phyloP scores from a whole-genome alignment of 345 rosid genomes.

The Lumnitzera littorea region DNA sequence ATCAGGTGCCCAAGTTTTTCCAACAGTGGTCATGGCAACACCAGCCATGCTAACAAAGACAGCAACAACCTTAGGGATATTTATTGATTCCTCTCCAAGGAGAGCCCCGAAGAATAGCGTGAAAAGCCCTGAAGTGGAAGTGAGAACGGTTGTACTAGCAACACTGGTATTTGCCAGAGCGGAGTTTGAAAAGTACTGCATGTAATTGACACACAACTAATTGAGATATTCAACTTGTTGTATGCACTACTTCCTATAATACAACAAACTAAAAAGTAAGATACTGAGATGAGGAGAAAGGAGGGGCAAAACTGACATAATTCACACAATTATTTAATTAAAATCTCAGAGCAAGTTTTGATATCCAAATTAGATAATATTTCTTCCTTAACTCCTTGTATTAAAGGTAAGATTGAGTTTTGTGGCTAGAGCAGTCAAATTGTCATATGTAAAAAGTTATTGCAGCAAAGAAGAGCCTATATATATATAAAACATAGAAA shows the following conservation, averaged over 20 bases:
- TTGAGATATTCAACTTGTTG: conserved; percentile 1
- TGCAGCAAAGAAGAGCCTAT: too few relatives aligned
- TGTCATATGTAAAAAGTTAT: too few relatives aligned
- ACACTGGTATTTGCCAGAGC: conserved; percentile 68
- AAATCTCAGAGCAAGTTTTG: too few relatives aligned
- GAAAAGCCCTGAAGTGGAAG: conserved; percentile 61
- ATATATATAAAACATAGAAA: too few relatives aligned
- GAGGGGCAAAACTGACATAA: too few relatives aligned
- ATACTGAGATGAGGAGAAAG: too few relatives aligned
- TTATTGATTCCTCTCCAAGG: conserved; percentile 50
- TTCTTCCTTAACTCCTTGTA: too few relatives aligned
- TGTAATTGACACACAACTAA: conserved; percentile 1
- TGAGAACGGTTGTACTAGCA: conserved; percentile 59
- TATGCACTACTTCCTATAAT: neutral
- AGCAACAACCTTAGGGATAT: conserved; percentile 41
- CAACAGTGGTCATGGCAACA: conserved; percentile 61
- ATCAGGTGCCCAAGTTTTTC: conserved; percentile 54
- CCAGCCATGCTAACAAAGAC: conserved; percentile 61
- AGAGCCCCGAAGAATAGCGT: conserved; percentile 58
- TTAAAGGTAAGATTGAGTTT: too few relatives aligned
- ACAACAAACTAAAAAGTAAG: neutral
- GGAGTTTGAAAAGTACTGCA: conserved; percentile 51
- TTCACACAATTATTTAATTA: too few relatives aligned
- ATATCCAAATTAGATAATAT: too few relatives aligned
- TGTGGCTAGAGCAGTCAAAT: too few relatives aligned